phyloP scores from a whole-genome alignment of 1,284 basidiomycete genomes.

The Trichosporon coremiiforme region DNA sequence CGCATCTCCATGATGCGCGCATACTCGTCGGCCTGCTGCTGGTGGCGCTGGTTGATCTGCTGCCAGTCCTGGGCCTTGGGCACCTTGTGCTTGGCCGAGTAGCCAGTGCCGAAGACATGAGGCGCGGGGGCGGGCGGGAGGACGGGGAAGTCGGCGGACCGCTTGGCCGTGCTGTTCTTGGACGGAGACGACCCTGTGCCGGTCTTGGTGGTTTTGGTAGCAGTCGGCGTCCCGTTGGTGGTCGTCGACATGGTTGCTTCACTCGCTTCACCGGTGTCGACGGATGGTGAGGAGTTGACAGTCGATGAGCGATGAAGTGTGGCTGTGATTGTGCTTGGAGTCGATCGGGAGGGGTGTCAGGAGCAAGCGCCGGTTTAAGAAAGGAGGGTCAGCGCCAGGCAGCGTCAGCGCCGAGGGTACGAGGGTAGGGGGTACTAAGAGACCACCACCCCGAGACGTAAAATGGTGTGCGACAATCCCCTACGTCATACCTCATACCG shows the following conservation, averaged over 20 bases:
- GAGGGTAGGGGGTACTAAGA: not conserved
- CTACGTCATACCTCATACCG: slow-evolving; percentile 9
- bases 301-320: not conserved
- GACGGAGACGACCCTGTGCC: too few relatives aligned
- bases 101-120: slow-evolving; percentile 48
- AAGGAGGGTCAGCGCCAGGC: not conserved
- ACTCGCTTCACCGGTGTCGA: not conserved
- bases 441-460: not conserved
- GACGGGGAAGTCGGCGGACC: slow-evolving; percentile 35
- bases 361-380: not conserved
- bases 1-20: slow-evolving; percentile 54
- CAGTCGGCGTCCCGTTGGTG: not conserved
- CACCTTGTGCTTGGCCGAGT: slow-evolving; percentile 50
- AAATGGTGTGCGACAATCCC: slow-evolving; percentile 4
- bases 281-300: not conserved
- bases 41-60: slow-evolving; percentile 44
- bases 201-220: not conserved
- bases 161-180: not conserved
- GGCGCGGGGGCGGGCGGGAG: slow-evolving; percentile 53
- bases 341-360: not conserved
- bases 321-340: not conserved
- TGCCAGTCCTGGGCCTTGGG: slow-evolving; percentile 57
- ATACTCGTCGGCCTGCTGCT: slow-evolving; percentile 49
- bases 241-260: not conserved
- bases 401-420: not conserved